Evolutionary conservation across 768 basidiomycete species (phyloP), one percentile per base, ranked within the genome.

Genomic region (Gloeostereum incarnatum): DNA sequence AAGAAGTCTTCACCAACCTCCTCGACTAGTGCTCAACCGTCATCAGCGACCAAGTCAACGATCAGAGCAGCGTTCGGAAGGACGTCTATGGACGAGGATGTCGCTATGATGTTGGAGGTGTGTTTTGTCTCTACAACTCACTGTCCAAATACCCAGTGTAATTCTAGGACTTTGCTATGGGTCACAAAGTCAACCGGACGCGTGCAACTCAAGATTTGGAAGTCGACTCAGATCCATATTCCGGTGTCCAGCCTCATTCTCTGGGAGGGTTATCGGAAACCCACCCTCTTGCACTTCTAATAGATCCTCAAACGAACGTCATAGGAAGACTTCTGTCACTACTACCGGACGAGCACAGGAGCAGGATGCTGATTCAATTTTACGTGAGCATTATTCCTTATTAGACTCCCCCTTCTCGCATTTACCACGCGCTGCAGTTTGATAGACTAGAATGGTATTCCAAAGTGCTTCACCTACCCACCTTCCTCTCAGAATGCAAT

Each of bases 81-180:
- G 5, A 41, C 44, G 25, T 44, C 50, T 19, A 47, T 41, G 11
- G 52, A 51, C 22, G 54, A 55, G 42, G 52, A 55, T 22, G 50
- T 46, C 22, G 54, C 48, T 1, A 51, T 51, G 50, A 53, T 55
- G 45, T 48, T 55, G 16, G 54, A 55, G n/a, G n/a, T n/a, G n/a
- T n/a, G n/a, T n/a, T n/a, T n/a, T n/a, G n/a, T n/a, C n/a, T n/a
- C n/a, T n/a, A n/a, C n/a, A n/a, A n/a, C n/a, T n/a, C n/a, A n/a
- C n/a, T n/a, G n/a, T n/a, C n/a, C n/a, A n/a, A n/a, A n/a, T n/a
- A n/a, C n/a, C n/a, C n/a, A n/a, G n/a, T n/a, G n/a, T n/a, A n/a
- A n/a, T n/a, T n/a, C n/a, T n/a, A n/a, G 35, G 54, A 22, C 25
- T 39, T 44, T 13, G 26, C 31, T 3, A 40, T 45, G 41, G 45